A percentile compares a stretch with the other conserved stretches of the same genome.
These are phyloP conservation scores for Pyrus hybrid DNA, from an alignment of 331 rosid species.

Conservation along the genomic window DNA sequence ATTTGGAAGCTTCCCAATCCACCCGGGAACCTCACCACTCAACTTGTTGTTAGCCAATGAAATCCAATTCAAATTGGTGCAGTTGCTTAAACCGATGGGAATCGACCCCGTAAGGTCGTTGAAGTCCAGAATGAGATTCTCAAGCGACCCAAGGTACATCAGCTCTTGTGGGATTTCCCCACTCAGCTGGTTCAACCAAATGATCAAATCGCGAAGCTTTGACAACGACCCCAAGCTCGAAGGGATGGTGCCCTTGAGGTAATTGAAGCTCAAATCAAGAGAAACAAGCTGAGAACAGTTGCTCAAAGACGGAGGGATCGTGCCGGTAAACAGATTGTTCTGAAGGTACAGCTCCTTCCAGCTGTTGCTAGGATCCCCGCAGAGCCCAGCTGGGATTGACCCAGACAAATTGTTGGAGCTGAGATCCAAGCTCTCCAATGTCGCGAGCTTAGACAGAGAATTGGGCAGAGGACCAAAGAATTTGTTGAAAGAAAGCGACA, in stretches of 20 bases:
- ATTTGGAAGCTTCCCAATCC: constrained; percentile 60
- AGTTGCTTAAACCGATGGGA: constrained; percentile 67
- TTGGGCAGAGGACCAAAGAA: constrained; percentile 48
- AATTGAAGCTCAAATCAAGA: constrained; percentile 84
- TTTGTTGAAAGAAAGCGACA: constrained; percentile 36
- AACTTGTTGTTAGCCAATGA: constrained; percentile 76
- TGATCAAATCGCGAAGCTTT: constrained; percentile 51
- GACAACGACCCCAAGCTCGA: constrained; percentile 55
- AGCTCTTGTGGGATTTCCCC: constrained; percentile 84
- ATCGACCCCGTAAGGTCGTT: constrained; percentile 61
- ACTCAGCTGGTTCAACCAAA: constrained; percentile 73
- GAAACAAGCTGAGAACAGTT: constrained; percentile 77
- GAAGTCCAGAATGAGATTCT: constrained; percentile 84
- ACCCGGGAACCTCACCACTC: constrained; percentile 57
- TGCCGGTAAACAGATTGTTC: constrained; percentile 58
- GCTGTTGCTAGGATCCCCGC: constrained; percentile 33
- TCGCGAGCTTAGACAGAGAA: constrained; percentile 36
- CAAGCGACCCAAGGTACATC: constrained; percentile 33
- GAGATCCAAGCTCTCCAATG: constrained; percentile 66
- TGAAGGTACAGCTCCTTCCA: constrained; percentile 63
- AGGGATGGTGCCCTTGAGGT: constrained; percentile 67
- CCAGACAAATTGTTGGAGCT: constrained; percentile 63
- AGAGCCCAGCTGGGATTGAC: constrained; percentile 39
- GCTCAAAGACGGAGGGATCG: constrained; percentile 57
- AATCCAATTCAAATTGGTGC: constrained; percentile 75